These are phyloP conservation scores for Saxispiralis lemnorum DNA, from an alignment of 495 filamentous ascomycete genomes.

Conservation along the genomic window DNA sequence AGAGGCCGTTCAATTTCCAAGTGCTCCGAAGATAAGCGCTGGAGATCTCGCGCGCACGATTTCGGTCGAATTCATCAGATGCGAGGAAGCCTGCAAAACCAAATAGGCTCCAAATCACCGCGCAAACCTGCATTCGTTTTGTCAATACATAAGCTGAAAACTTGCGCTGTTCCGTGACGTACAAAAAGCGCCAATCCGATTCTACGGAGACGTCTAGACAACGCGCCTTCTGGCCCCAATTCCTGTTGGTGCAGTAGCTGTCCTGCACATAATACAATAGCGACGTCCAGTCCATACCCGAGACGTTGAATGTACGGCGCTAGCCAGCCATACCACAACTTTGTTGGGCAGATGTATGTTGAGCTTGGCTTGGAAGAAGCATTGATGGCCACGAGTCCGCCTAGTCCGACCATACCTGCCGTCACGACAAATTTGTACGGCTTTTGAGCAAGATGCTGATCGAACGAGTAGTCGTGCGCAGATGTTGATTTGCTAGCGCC, in stretches of 20 bases:
- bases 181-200: conserved; percentile 19
- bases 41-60: conserved; percentile 4
- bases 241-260: conserved; percentile 6
- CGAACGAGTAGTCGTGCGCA: conserved; percentile 1
- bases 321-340: conserved; percentile 5
- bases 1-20: too few species aligned
- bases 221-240: neutral
- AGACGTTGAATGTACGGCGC: conserved; percentile 14
- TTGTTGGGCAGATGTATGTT: conserved; percentile 18
- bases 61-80: conserved; percentile 9
- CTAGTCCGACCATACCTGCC: conserved; percentile 11
- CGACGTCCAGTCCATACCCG: conserved; percentile 14
- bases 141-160: too few species aligned
- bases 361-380: conserved; percentile 9
- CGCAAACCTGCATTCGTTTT: neutral
- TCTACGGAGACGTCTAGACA: conserved; percentile 3
- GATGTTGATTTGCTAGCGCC: too few species aligned
- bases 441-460: conserved; percentile 4
- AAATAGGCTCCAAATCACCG: conserved; percentile 4
- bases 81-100: conserved; percentile 6
- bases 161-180: neutral
- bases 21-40: conserved; percentile 3
- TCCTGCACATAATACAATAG: conserved; percentile 9
- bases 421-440: conserved; percentile 14
- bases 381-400: conserved; percentile 8